Evolutionary conservation across 148 eudicot genomes (phyloP).

Genomic region (Camellia lanceoleosa): DNA sequence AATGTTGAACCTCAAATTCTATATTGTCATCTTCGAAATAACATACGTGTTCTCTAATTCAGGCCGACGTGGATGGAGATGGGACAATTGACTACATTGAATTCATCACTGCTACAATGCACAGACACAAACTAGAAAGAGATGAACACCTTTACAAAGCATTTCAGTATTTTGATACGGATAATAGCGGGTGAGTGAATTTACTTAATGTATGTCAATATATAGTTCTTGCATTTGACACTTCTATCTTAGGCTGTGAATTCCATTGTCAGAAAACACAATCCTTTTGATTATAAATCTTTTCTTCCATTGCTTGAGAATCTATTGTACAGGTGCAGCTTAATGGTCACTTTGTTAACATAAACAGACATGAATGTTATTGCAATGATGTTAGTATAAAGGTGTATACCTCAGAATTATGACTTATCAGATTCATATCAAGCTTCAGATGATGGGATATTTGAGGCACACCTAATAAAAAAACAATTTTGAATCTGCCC

Average conservation of each 20-base stretch:
- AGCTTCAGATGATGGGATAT: too few species aligned
- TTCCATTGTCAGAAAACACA: too few species aligned
- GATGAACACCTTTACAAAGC: conserved; percentile 81
- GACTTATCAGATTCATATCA: too few species aligned
- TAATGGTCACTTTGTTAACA: too few species aligned
- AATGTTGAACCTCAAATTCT: neutral
- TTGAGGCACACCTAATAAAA: too few species aligned
- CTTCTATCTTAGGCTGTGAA: neutral
- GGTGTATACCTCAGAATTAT: too few species aligned
- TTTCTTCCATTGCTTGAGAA: too few species aligned
- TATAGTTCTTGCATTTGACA: neutral
- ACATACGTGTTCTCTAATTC: neutral
- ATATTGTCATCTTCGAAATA: neutral
- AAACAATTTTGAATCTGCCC: too few species aligned
- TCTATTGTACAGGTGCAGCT: too few species aligned
- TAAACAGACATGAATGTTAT: too few species aligned
- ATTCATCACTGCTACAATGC: conserved; percentile 91
- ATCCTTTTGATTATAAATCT: too few species aligned
- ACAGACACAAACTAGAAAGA: conserved; percentile 72
- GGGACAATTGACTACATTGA: conserved; percentile 92
- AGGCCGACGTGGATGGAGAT: conserved; percentile 94
- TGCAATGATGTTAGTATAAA: too few species aligned
- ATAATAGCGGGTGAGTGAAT: conserved; percentile 63
- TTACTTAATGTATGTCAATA: neutral
- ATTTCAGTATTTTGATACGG: conserved; percentile 75